Evolutionary conservation across 345 rosid species (phyloP), one percentile per base, ranked within the genome.

Genomic region (Hibiscus trionum): DNA sequence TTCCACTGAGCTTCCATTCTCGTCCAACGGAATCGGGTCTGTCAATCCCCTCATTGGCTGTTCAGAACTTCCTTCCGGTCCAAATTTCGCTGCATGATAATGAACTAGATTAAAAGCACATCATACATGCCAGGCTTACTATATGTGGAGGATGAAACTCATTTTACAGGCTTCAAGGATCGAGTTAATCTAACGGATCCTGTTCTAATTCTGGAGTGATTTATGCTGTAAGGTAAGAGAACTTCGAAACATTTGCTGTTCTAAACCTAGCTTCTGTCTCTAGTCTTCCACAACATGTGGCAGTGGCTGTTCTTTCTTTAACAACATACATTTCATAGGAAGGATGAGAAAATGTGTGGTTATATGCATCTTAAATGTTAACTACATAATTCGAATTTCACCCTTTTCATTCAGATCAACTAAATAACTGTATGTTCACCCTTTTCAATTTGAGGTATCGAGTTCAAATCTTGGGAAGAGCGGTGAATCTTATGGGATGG

Each of bases 21-120:
- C 85, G 73, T 83, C 88, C 78, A 90, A 58, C 33, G 90, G 86
- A 72, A 93, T 53, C 1, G 95, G 91, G 31, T 82, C 81, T 0
- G 88, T 87, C 82, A 89, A 72, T 67, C 86, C 91, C 86, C 87
- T 79, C 19, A 27, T 42, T 73, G 83, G 86, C 59, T 79, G 72
- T 14, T 78, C 82, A 3, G 85, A 64, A 29, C 76, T 72, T 76
- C 76, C 87, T n/a, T 79, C 93, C 1, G 75, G 21, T 61, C 81
- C 57, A 65, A 78, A 76, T 82, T 90, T 92, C 63, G 79, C 97
- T 92, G 91, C 76, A 75, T 27, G 57, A 24, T 10, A 64, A 58
- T 52, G 44, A 71, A 56, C 56, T 31, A 52, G 42, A 53, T 76
- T 44, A 72, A 15, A 16, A 70, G 24, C 44, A 35, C 33, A 56